Evolutionary conservation across 345 rosid species (phyloP).

Genomic region (Psidium guajava): DNA sequence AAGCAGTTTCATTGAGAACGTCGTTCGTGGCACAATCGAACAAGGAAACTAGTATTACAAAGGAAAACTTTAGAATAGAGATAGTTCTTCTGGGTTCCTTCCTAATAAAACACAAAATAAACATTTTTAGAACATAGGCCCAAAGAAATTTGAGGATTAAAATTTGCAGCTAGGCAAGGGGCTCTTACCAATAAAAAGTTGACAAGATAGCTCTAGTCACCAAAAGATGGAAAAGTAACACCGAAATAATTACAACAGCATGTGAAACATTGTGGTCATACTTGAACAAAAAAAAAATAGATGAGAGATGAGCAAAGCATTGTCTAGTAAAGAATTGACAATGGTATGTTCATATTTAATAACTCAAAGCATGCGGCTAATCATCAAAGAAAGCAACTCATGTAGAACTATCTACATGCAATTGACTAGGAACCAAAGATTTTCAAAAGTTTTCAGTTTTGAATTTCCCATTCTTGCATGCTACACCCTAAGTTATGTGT

Average conservation of each 20-base stretch:
- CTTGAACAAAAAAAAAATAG: slow-evolving; percentile 22
- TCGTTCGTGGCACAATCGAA: too few relatives aligned
- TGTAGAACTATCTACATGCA: neutral
- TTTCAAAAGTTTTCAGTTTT: too few relatives aligned
- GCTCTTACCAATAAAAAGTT: slow-evolving; percentile 78
- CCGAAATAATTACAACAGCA: slow-evolving; percentile 61
- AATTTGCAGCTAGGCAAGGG: neutral
- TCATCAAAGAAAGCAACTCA: neutral
- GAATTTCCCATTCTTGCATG: too few relatives aligned
- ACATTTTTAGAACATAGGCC: too few relatives aligned
- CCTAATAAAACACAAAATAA: too few relatives aligned
- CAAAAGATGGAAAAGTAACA: slow-evolving; percentile 67
- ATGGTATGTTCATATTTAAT: neutral
- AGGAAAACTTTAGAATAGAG: too few relatives aligned
- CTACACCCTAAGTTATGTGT: too few relatives aligned
- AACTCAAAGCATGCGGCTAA: neutral
- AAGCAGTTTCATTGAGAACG: too few relatives aligned
- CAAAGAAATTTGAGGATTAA: neutral
- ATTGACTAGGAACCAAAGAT: too few relatives aligned
- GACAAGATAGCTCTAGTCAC: slow-evolving; percentile 62
- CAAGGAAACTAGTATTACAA: too few relatives aligned
- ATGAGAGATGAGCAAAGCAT: too few relatives aligned
- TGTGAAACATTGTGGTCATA: slow-evolving; percentile 82
- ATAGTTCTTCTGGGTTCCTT: too few relatives aligned
- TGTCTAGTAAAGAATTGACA: neutral